phyloP scores from a whole-genome alignment of 2,329 filamentous ascomycete species.

The Pseudogymnoascus sp. region DNA sequence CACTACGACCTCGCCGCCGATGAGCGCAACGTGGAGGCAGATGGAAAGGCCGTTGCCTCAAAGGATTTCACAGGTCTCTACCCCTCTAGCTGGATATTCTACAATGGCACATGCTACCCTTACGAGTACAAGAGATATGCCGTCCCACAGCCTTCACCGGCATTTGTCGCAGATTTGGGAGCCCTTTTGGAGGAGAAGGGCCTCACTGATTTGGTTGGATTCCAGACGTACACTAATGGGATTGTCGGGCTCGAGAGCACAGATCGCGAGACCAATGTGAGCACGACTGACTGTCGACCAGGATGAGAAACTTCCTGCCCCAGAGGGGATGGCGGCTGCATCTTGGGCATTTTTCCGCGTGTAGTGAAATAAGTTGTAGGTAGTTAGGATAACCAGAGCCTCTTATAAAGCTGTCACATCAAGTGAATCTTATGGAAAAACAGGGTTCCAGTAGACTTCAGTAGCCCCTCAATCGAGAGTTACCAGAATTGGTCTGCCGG shows the following conservation, averaged over 20 bases:
- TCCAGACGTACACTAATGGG: background rate
- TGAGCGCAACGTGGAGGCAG: background rate
- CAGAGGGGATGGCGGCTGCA: background rate
- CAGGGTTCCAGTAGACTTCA: too few relatives aligned
- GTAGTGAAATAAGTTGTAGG: background rate
- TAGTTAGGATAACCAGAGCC: background rate
- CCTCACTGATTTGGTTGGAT: background rate
- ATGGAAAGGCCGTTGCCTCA: background rate
- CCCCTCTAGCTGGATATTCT: background rate
- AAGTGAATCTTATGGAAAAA: background rate
- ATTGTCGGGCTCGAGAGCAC: background rate
- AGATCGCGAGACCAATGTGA: background rate
- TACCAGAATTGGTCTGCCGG: background rate
- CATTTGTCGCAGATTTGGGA: background rate
- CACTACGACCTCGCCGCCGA: background rate
- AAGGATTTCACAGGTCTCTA: background rate
- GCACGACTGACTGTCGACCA: background rate
- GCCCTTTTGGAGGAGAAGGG: background rate
- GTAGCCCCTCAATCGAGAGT: too few relatives aligned
- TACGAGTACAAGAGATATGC: conserved; percentile 1
- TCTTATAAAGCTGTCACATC: background rate
- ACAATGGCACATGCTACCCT: background rate
- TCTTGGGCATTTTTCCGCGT: background rate
- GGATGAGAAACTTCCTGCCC: background rate
- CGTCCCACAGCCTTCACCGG: background rate